phyloP scores from a whole-genome alignment of 441 rosid species.

The Erodium moschatum region DNA sequence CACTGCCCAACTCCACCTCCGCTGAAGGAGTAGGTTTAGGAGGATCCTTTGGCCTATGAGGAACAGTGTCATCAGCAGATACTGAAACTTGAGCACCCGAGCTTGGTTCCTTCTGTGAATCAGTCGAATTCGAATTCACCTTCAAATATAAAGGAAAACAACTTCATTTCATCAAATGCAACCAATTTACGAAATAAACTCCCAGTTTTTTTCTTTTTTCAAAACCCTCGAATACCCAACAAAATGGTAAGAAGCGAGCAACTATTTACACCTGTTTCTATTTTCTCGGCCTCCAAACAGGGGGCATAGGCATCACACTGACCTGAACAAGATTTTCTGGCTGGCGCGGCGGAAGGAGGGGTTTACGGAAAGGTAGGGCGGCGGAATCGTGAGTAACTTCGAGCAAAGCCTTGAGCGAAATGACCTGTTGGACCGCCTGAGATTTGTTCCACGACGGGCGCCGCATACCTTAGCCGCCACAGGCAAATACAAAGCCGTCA shows the following conservation, averaged over 20 bases:
- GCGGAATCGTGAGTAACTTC: conserved; percentile 66
- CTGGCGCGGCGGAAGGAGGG: conserved; percentile 36
- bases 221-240: not conserved
- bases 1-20: conserved; percentile 29
- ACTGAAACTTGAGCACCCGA: conserved; percentile 27
- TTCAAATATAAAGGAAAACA: conserved; percentile 16
- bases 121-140: conserved; percentile 45
- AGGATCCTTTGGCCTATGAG: conserved; percentile 35
- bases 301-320: conserved; percentile 14
- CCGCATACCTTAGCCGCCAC: conserved; percentile 72
- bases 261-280: not conserved
- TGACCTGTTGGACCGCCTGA: conserved; percentile 97
- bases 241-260: too few species aligned
- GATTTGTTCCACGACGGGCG: conserved; percentile 99
- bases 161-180: not conserved
- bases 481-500: not conserved
- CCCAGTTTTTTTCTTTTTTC: too few species aligned
- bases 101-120: conserved; percentile 44
- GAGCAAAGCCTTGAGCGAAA: conserved; percentile 75
- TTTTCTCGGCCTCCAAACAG: not conserved
- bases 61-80: conserved; percentile 36
- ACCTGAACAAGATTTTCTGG: conserved; percentile 36
- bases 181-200: not conserved
- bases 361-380: conserved; percentile 53
- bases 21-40: conserved; percentile 28